Percentiles rank a stretch among this genome's conserved stretches.
Evolutionary conservation across 2,329 filamentous ascomycete species (phyloP).

Genomic region (Sordariomycetes sp.): DNA sequence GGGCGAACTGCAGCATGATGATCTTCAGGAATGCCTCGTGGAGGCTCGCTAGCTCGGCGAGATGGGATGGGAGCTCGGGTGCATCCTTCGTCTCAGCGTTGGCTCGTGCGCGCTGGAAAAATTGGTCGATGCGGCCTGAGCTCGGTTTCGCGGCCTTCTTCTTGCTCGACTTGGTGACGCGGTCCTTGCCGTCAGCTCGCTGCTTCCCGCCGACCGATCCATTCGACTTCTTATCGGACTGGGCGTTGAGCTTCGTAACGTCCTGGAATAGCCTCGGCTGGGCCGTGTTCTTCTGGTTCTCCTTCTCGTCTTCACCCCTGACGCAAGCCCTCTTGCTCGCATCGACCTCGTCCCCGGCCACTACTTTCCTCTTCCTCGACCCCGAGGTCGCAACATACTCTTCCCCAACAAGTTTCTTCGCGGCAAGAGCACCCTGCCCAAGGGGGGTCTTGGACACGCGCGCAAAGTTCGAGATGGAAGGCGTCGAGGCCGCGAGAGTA

Average conservation of each 20-base stretch:
- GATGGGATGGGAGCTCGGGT: slow-evolving; percentile 34
- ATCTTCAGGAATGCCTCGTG: slow-evolving; percentile 60
- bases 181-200: background rate
- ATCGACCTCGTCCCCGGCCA: background rate
- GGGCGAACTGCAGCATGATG: slow-evolving; percentile 56
- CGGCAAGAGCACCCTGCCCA: background rate
- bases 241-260: background rate
- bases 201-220: background rate
- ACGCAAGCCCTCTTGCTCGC: slow-evolving; percentile 1
- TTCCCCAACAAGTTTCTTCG: slow-evolving; percentile 1
- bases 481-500: slow-evolving; percentile 11
- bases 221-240: background rate
- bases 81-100: slow-evolving; percentile 14
- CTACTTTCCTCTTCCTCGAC: slow-evolving; percentile 4
- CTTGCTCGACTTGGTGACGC: slow-evolving; percentile 14
- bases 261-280: slow-evolving; percentile 2
- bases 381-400: slow-evolving; percentile 2
- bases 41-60: slow-evolving; percentile 50
- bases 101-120: slow-evolving; percentile 19
- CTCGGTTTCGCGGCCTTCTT: slow-evolving; percentile 10
- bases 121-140: slow-evolving; percentile 22
- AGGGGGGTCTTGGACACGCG: slow-evolving; percentile 31
- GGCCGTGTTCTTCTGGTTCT: background rate
- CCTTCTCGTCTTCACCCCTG: background rate
- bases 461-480: slow-evolving; percentile 30